Evolutionary conservation across 2,329 filamentous ascomycete species (phyloP), one percentile per base, ranked within the genome.

Genomic region (Fusarium austroafricanum): DNA sequence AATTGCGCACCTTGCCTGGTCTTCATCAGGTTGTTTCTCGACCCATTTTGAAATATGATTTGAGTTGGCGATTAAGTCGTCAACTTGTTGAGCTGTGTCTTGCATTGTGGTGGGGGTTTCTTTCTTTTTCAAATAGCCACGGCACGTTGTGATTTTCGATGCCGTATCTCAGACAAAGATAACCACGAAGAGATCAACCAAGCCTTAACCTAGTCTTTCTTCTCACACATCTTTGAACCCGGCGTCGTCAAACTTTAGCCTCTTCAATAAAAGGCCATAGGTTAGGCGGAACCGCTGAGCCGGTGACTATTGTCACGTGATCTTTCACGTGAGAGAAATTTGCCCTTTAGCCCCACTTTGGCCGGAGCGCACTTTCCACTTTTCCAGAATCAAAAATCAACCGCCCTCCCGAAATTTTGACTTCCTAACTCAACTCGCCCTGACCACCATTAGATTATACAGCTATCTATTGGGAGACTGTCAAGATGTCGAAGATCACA

Each of bases 401-500:
- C 65, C 26, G 20, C 29, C 29, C 66, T 39, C 18, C 20, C 37
- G 33, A 23, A 40, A 39, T 62, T 64, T 56, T 65, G 40, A 53
- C 61, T 59, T 60, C 15, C 39, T 56, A 74, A 74, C 73, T 71
- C 69, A 73, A 73, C 45, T 67, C 67, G 76, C 75, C 77, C 79
- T 69, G 78, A 80, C 86, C 88, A 92, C 90, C 90, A 92, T 88
- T 92, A 91, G 89, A 90, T 87, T 74, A 70, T 70, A 55, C 65
- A 66, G 70, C 83, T 81, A 75, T 91, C 89, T 92, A 91, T 86
- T 92, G 91, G 91, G 92, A 94, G 92, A 94, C 91, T 91, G 90
- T 88, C 87, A 90, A 83, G 75, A 93, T 94, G 91, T 94, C 92
- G 76, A 94, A 94, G 85, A 93, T 93, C 85, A 92, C 91, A 89